These are phyloP conservation scores for Plasmodium knowlesi DNA, from an alignment of 169 alveolate genomes.

Conservation along the genomic window DNA sequence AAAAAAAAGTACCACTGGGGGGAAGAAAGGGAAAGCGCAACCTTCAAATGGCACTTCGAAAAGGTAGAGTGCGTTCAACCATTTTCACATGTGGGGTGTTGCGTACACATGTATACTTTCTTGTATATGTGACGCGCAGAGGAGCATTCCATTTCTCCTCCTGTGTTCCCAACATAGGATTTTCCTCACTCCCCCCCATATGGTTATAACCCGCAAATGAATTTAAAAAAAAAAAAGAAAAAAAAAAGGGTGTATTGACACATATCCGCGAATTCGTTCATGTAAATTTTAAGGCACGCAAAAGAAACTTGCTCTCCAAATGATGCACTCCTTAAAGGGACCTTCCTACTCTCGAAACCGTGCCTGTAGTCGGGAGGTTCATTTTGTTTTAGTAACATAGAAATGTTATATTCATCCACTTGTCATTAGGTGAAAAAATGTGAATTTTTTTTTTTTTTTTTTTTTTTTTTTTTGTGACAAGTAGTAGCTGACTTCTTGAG, in stretches of 20 bases:
- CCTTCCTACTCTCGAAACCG: not conserved
- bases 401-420: not conserved
- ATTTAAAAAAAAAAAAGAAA: not conserved
- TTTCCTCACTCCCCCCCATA: not conserved
- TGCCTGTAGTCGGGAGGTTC: not conserved
- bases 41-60: not conserved
- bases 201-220: not conserved
- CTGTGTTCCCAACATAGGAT: not conserved
- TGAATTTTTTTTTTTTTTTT: not conserved
- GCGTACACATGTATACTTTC: not conserved
- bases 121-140: not conserved
- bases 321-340: not conserved
- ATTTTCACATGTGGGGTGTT: not conserved
- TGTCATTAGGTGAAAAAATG: not conserved
- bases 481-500: not conserved
- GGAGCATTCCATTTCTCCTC: not conserved
- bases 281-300: conserved; percentile 1
- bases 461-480: not conserved
- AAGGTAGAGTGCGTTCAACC: not conserved
- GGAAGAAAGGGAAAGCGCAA: not conserved
- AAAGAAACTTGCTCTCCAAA: not conserved
- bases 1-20: not conserved
- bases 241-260: not conserved
- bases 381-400: not conserved
- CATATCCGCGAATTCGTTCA: not conserved